phyloP scores from a whole-genome alignment of 2,329 filamentous ascomycete genomes.

The Massarina eburnea region DNA sequence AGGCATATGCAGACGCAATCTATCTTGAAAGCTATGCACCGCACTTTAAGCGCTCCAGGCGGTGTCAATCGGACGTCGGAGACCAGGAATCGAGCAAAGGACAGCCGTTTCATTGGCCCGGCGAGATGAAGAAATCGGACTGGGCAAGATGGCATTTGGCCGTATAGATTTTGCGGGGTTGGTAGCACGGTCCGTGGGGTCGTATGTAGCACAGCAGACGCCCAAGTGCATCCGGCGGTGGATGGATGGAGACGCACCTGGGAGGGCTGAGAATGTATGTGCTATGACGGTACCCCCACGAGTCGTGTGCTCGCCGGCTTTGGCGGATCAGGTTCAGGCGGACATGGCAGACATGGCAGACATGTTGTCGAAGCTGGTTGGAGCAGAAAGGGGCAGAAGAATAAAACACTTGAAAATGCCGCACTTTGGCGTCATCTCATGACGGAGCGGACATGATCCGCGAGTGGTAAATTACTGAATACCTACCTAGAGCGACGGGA shows the following conservation, averaged over 20 bases:
- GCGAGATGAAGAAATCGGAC: conserved; percentile 9
- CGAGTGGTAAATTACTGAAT: neutral
- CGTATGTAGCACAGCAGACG: conserved; percentile 4
- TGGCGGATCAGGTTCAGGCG: too few species aligned
- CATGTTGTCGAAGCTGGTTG: too few species aligned
- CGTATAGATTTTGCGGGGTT: conserved; percentile 18
- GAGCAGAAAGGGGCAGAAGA: neutral
- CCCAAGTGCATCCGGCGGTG: conserved; percentile 9
- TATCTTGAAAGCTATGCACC: too few species aligned
- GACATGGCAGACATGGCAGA: too few species aligned
- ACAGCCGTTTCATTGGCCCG: conserved; percentile 2
- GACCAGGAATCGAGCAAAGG: neutral
- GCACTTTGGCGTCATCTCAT: conserved; percentile 6
- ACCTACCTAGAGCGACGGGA: too few species aligned
- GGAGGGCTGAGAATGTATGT: conserved; percentile 5
- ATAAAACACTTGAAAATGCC: conserved; percentile 4
- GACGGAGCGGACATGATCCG: conserved; percentile 2
- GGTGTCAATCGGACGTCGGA: conserved; percentile 2
- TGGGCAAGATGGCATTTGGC: conserved; percentile 5
- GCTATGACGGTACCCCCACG: too few species aligned
- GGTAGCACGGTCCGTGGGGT: conserved; percentile 16
- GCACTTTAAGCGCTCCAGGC: neutral
- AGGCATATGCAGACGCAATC: neutral
- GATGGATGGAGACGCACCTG: conserved; percentile 1
- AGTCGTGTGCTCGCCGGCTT: too few species aligned